phyloP scores from a whole-genome alignment of 2,329 filamentous ascomycete species.

The Dryadomyces quercivorus region DNA sequence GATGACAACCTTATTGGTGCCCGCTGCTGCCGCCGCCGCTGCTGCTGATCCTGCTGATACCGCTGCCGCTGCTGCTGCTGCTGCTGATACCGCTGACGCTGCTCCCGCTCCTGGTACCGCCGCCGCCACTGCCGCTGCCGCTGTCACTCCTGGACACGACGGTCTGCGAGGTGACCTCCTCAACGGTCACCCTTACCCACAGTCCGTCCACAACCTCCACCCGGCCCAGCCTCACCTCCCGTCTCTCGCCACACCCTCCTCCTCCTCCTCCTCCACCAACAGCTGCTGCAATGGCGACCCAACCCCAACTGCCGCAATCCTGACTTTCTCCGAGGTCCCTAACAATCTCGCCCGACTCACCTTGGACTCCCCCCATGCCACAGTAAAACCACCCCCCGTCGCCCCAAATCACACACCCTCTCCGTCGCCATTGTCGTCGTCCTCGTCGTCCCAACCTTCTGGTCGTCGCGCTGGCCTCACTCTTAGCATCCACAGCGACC shows the following conservation, averaged over 20 bases:
- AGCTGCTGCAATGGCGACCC: slow-evolving; percentile 2
- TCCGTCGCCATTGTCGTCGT: slow-evolving; percentile 8
- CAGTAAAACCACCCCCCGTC: slow-evolving; percentile 1
- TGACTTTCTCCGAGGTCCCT: slow-evolving; percentile 30
- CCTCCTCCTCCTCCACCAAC: not conserved
- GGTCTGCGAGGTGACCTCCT: not conserved
- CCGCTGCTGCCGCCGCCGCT: not conserved
- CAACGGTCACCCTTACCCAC: slow-evolving; percentile 1
- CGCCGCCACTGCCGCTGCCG: slow-evolving; percentile 2
- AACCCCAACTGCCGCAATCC: slow-evolving; percentile 8
- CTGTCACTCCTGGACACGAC: not conserved
- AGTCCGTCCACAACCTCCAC: not conserved
- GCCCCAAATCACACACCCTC: slow-evolving; percentile 12
- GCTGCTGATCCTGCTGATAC: not conserved
- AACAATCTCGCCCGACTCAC: slow-evolving; percentile 26
- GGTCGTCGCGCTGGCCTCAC: not conserved
- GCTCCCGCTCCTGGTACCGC: not conserved
- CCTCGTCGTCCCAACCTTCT: slow-evolving; percentile 6
- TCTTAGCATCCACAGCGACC: not conserved
- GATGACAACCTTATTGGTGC: too few species aligned
- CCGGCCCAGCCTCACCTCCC: not conserved
- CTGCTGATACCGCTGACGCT: not conserved
- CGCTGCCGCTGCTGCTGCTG: slow-evolving; percentile 1
- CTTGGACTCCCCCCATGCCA: not conserved
- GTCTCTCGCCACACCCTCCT: not conserved